Percentiles rank a stretch among this genome's conserved stretches.
Conservation (phyloP, 805 yeast species). For the Starmerella tilneyi region DNA sequence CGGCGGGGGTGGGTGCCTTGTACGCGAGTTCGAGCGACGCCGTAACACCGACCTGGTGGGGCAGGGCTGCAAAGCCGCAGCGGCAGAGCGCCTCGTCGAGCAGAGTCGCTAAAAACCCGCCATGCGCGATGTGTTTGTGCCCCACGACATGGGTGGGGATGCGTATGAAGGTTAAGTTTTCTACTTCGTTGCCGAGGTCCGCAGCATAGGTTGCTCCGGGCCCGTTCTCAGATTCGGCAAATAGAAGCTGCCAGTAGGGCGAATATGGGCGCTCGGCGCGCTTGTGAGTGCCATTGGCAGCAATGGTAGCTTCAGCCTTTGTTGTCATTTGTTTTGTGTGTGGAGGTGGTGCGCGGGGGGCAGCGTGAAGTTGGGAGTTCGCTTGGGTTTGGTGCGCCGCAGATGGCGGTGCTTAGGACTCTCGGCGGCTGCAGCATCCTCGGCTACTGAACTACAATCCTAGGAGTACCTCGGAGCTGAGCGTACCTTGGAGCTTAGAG, state of each 20-base stretch:
- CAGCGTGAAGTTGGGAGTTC: too few species aligned
- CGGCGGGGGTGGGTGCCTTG: conserved; percentile 45
- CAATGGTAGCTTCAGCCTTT: not conserved
- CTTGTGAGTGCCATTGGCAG: not conserved
- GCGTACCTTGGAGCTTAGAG: too few species aligned
- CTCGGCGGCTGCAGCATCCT: too few species aligned
- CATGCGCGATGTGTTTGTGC: conserved; percentile 67
- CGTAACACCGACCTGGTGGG: conserved; percentile 79
- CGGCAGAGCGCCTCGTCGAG: conserved; percentile 78
- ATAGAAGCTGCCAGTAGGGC: conserved; percentile 5
- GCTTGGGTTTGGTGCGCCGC: too few species aligned
- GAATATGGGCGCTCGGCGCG: not conserved
- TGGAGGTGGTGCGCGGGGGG: too few species aligned
- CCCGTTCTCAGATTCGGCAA: not conserved
- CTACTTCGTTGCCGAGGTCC: conserved; percentile 4
- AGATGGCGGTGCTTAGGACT: too few species aligned
- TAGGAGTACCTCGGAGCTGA: too few species aligned
- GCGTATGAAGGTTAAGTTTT: conserved; percentile 11
- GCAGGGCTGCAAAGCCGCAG: conserved; percentile 75
- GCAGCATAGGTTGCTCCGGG: not conserved
- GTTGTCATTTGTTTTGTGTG: not conserved
- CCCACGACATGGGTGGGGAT: conserved; percentile 42
- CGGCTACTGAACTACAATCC: too few species aligned
- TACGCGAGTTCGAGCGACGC: conserved; percentile 64
- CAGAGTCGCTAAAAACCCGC: conserved; percentile 74